Conservation (phyloP, 2,329 filamentous ascomycete species). For the Hypoxylon sp. region DNA sequence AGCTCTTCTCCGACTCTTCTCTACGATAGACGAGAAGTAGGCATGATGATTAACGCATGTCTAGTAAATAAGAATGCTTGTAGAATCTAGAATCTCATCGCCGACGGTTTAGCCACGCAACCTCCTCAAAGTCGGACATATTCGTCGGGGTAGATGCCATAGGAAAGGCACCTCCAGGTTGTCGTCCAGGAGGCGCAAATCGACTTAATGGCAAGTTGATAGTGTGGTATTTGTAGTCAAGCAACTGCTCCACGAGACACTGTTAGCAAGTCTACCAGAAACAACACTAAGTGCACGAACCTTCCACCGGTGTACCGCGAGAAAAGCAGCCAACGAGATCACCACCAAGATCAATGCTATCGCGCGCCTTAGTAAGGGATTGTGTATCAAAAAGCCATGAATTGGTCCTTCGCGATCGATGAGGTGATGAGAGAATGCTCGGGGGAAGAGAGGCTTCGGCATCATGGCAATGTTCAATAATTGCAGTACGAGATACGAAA, state of each 20-base stretch:
- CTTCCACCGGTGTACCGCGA: constrained; percentile 20
- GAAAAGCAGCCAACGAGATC: constrained; percentile 24
- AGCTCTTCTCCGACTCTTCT: too few relatives aligned
- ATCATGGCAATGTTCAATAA: background rate
- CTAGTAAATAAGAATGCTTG: too few relatives aligned
- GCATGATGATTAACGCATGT: too few relatives aligned
- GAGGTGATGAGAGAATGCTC: background rate
- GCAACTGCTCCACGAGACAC: background rate
- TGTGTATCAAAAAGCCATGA: background rate
- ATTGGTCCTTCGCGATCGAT: background rate
- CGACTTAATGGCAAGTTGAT: background rate
- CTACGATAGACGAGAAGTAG: too few relatives aligned
- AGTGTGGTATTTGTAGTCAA: constrained; percentile 1
- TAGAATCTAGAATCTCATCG: background rate
- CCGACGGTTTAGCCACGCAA: background rate
- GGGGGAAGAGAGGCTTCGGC: background rate
- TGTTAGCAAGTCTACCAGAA: background rate
- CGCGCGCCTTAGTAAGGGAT: constrained; percentile 3
- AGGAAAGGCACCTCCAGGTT: background rate
- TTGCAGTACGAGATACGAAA: background rate
- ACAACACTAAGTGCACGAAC: constrained; percentile 19
- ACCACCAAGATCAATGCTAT: constrained; percentile 12
- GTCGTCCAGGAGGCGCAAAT: background rate
- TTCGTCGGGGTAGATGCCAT: background rate
- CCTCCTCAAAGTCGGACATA: background rate